phyloP scores from a whole-genome alignment of 345 rosid species.

The Rhodamnia rubescens region DNA sequence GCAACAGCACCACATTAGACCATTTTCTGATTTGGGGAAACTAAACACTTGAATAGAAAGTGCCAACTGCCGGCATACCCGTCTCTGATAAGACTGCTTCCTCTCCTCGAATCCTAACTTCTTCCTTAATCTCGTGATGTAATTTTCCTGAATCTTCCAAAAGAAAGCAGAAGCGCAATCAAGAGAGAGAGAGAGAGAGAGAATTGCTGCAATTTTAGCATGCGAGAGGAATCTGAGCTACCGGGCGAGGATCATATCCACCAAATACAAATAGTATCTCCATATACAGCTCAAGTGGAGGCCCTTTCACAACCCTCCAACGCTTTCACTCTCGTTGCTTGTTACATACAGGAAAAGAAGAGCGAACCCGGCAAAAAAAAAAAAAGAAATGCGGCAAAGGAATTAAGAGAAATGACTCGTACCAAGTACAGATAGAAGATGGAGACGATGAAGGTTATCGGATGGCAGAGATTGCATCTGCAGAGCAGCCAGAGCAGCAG shows the following conservation, averaged over 20 bases:
- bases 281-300: not conserved
- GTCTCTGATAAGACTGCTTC: conserved; percentile 27
- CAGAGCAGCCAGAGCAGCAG: conserved; percentile 56
- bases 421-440: conserved; percentile 71
- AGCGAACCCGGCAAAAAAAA: not conserved
- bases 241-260: not conserved
- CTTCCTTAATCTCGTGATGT: conserved; percentile 16
- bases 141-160: conserved; percentile 55
- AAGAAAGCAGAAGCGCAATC: not conserved
- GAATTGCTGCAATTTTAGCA: not conserved
- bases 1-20: not conserved
- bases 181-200: not conserved
- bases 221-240: not conserved
- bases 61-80: conserved; percentile 7
- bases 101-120: conserved; percentile 28
- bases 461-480: conserved; percentile 38
- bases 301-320: not conserved
- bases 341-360: not conserved
- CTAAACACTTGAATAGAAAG: not conserved
- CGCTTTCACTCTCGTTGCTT: not conserved
- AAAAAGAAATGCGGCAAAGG: not conserved
- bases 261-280: not conserved
- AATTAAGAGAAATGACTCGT: not conserved
- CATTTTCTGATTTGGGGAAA: not conserved
- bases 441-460: conserved; percentile 42